Percentiles rank a stretch among this genome's conserved stretches.
Conservation (phyloP, 306 rosid genomes). For the Gynostemma pentaphyllum region DNA sequence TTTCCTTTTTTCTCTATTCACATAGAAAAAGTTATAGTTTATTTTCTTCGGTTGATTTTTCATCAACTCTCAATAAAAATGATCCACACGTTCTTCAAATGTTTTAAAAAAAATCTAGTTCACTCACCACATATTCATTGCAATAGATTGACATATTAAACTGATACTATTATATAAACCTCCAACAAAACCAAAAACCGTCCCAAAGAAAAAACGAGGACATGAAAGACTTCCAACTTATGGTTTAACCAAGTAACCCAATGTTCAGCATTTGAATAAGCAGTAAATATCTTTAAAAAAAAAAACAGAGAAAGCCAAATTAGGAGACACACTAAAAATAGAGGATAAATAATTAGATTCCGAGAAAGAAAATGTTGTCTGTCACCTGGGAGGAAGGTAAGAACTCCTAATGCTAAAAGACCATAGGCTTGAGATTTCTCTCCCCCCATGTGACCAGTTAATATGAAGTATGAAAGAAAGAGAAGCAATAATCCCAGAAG, state of each 20-base stretch:
- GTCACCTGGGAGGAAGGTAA: slow-evolving; percentile 94
- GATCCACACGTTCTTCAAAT: not conserved
- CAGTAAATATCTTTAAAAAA: not conserved
- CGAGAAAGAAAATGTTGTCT: not conserved
- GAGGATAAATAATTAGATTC: not conserved
- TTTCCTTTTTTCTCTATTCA: not conserved
- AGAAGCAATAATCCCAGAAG: slow-evolving; percentile 62
- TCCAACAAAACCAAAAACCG: no score
- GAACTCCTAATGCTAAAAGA: slow-evolving; percentile 68
- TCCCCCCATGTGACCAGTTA: slow-evolving; percentile 92
- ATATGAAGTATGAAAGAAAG: slow-evolving; percentile 72
- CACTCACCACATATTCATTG: not conserved
- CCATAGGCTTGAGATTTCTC: slow-evolving; percentile 86
- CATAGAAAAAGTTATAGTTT: not conserved
- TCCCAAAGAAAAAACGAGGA: no score
- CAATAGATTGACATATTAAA: not conserved
- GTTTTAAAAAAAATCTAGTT: not conserved
- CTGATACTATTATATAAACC: not conserved
- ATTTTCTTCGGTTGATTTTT: not conserved
- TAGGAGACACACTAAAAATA: not conserved
- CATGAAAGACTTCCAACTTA: not conserved
- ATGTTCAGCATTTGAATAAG: not conserved
- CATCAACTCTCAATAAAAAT: not conserved
- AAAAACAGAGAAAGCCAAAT: not conserved
- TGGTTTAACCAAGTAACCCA: not conserved